Base-by-base conservation (phyloP, 306 rosid genomes). In the Comarum palustre region DNA sequence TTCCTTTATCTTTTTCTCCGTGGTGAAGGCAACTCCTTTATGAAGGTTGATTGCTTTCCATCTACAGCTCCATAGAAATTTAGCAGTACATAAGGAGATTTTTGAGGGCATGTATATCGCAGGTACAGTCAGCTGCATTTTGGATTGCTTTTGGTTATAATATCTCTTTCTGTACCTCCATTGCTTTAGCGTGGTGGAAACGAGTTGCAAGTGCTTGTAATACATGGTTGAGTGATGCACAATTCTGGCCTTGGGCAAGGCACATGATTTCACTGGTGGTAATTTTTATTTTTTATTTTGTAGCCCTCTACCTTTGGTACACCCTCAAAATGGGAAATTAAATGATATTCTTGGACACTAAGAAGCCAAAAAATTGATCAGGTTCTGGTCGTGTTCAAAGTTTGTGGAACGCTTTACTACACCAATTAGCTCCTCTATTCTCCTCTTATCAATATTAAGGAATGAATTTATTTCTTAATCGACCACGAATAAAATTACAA, bases 71-170 rank as follows among this genome's bases (percentile, higher is more conserved):
- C 72, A 66, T 62, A 78, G 83, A 78, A 82, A 67, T 75, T 55
- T 78, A 78, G 78, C 64, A 60, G 83, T 78, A 78, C 80, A 78
- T 78, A 83, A 79, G 68, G 66, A 82, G 86, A 79, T 83, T 79
- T 79, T 79, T 79, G 83, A 78, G 75, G 78, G 81, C 80, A 68
- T 73, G 82, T 74, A 74, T 69, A 73, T 81, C 9, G 45, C 73
- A 25, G 79, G 82, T 78, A 75, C 71, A 75, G 86, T 78, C 39
- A 45, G 73, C 77, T 36, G 54, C 68, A 16, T 77, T 47, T 58
- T 59, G 71, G 52, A 17, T 61, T 42, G 59, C 3, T 38, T n/a
- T n/a, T 27, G 34, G 16, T 57, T 36, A 63, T 51, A 20, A 42
- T 54, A 48, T 47, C 46, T 13, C 16, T 27, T 7, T n/a, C 0